A percentile compares a stretch with the other conserved stretches of the same genome.
phyloP scores from a whole-genome alignment of 2,329 filamentous ascomycete genomes.

The Colletotrichum neosansevieriae region DNA sequence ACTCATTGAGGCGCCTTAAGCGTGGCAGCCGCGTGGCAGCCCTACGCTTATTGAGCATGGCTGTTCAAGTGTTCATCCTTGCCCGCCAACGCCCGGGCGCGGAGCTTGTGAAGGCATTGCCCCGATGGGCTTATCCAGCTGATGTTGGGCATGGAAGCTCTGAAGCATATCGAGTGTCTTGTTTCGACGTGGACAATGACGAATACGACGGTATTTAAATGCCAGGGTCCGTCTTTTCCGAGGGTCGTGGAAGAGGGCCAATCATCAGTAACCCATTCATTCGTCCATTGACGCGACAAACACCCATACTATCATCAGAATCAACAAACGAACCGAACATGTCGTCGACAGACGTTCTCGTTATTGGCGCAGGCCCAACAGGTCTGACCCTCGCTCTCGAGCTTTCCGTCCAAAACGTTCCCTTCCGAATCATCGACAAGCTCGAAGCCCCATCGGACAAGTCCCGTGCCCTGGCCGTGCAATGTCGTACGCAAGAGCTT shows the following conservation, averaged over 20 bases:
- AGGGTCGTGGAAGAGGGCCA: too few relatives aligned
- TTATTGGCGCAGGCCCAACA: slow-evolving; percentile 53
- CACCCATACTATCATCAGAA: neutral
- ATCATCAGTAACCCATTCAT: neutral
- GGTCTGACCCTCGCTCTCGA: slow-evolving; percentile 51
- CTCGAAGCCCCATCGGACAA: slow-evolving; percentile 49
- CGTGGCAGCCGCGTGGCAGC: slow-evolving; percentile 3
- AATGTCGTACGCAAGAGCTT: slow-evolving; percentile 63
- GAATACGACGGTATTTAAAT: slow-evolving; percentile 22
- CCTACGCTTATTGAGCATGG: neutral
- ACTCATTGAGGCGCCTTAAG: neutral
- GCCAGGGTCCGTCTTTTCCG: neutral
- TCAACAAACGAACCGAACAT: slow-evolving; percentile 34
- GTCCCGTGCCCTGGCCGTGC: slow-evolving; percentile 58
- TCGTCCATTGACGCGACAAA: slow-evolving; percentile 10
- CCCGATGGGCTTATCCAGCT: slow-evolving; percentile 27
- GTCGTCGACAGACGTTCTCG: slow-evolving; percentile 50
- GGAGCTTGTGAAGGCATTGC: slow-evolving; percentile 27
- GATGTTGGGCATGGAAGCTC: slow-evolving; percentile 37
- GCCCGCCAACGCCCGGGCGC: neutral
- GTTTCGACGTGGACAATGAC: neutral
- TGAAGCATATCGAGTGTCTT: slow-evolving; percentile 27
- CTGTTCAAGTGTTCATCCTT: neutral
- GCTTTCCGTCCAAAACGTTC: slow-evolving; percentile 46
- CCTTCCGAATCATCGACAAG: slow-evolving; percentile 55